Percentiles rank a stretch among this genome's conserved stretches.
phyloP scores from a whole-genome alignment of 441 rosid genomes.

The Erodium texanum region DNA sequence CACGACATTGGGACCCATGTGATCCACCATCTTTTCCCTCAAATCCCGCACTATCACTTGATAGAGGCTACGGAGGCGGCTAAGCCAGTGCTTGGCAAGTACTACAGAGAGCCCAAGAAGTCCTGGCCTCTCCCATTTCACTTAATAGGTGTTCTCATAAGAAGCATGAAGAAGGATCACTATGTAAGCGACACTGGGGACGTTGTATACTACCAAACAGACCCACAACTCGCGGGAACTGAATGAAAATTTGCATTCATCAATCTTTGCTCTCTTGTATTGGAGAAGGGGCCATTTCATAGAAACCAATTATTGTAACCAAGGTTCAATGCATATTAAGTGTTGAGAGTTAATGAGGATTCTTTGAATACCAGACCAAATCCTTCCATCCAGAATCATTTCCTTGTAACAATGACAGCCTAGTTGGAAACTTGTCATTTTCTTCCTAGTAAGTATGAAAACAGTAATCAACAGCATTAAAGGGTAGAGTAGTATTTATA shows the following conservation, averaged over 20 bases:
- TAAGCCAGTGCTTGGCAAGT: conserved; percentile 69
- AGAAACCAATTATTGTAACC: no score
- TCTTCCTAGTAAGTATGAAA: background rate
- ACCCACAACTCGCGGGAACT: conserved; percentile 28
- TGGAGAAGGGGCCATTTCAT: no score
- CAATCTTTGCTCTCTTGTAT: no score
- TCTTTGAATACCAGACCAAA: no score
- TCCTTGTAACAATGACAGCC: no score
- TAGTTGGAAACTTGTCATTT: background rate
- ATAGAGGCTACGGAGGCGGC: conserved; percentile 84
- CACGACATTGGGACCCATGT: conserved; percentile 93
- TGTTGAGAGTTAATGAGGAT: no score
- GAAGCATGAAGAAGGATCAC: conserved; percentile 68
- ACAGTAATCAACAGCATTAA: background rate
- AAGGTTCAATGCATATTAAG: no score
- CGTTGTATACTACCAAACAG: conserved; percentile 64
- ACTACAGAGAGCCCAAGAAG: conserved; percentile 68
- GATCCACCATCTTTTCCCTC: conserved; percentile 85
- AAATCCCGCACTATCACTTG: conserved; percentile 83
- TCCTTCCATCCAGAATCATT: no score
- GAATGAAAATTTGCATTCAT: no score
- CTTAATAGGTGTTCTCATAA: conserved; percentile 42
- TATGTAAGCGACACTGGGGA: conserved; percentile 76
- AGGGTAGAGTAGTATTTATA: background rate
- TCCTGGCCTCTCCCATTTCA: conserved; percentile 67